Base-by-base conservation (phyloP, 2,329 filamentous ascomycete species). In the Pseudopyricularia javanii region DNA sequence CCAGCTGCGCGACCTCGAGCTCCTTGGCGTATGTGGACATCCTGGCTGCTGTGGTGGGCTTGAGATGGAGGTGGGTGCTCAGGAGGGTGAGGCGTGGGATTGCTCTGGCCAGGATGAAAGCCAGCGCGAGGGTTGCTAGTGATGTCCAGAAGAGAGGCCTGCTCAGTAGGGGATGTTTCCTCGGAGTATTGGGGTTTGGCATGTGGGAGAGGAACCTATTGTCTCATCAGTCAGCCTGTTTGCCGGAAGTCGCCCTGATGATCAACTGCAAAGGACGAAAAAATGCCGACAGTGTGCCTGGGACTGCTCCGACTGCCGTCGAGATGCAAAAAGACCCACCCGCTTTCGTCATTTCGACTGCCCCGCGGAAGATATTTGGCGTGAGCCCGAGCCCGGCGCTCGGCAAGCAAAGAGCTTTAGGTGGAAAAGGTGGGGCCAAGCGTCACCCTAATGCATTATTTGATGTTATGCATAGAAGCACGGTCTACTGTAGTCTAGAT, bases 1-100 rank as follows among this genome's bases (percentile, higher is more conserved):
- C 90, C 45, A 95, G 81, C 66, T 91, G 84, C 56, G 91, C 91
- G 53, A 95, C 79, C 63, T 85, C 75, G 61, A 93, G 82, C 73
- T 96, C 91, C 58, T 83, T 80, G 55, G 79, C 74, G 75, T 93
- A 95, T 49, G 72, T n/a, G 88, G 64, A 90, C 86, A 63, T 62
- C 63, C 72, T 74, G 58, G 58, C 59, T 56, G 62, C 48, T 40
- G 53, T 53, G 54, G 50, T 14, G 9, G 14, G 11, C 28, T 49
- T 50, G 15, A 52, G 51, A 51, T 49, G 53, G 54, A 59, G 49
- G 43, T 56, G 55, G 50, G 51, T 48, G 47, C 53, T 47, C 24
- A 59, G 50, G 51, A 56, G 54, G 45, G 45, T 55, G 51, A 59
- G 54, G 49, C 59, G 56, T 47, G 56, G 56, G 33, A 50, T 54